Conservation (phyloP, 177 flowering plant genomes). For the Vitis hybrid region DNA sequence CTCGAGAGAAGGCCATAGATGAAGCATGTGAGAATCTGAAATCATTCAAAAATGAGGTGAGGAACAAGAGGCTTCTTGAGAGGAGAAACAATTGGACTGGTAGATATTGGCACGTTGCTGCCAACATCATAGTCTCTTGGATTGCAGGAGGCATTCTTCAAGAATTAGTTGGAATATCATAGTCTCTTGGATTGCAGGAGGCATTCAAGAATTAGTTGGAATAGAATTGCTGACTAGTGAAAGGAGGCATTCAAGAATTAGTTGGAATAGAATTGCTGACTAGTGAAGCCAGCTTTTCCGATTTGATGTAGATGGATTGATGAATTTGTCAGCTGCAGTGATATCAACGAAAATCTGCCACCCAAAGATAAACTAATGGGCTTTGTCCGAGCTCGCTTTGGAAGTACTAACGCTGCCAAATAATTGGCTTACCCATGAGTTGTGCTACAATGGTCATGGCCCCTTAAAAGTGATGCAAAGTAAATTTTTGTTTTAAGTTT, state of each 20-base stretch:
- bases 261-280: not conserved
- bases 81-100: constrained; percentile 4
- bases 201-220: not conserved
- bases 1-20: not conserved
- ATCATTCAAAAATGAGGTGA: not conserved
- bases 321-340: constrained; percentile 6
- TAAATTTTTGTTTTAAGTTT: too few species aligned
- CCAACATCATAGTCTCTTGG: constrained; percentile 2
- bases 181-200: not conserved
- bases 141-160: too few species aligned
- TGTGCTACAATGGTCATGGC: too few species aligned
- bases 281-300: constrained; percentile 10
- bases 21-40: not conserved
- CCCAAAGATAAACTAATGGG: constrained; percentile 15
- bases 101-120: not conserved
- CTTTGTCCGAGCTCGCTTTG: constrained; percentile 1
- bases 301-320: constrained; percentile 11
- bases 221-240: not conserved
- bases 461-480: too few species aligned
- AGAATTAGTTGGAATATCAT: too few species aligned
- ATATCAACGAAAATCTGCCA: constrained; percentile 18
- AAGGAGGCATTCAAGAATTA: too few species aligned
- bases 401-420: too few species aligned
- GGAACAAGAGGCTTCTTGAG: not conserved
- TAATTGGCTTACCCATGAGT: too few species aligned